Conservation (phyloP, 768 basidiomycete genomes). For the Calvatia gigantea region DNA sequence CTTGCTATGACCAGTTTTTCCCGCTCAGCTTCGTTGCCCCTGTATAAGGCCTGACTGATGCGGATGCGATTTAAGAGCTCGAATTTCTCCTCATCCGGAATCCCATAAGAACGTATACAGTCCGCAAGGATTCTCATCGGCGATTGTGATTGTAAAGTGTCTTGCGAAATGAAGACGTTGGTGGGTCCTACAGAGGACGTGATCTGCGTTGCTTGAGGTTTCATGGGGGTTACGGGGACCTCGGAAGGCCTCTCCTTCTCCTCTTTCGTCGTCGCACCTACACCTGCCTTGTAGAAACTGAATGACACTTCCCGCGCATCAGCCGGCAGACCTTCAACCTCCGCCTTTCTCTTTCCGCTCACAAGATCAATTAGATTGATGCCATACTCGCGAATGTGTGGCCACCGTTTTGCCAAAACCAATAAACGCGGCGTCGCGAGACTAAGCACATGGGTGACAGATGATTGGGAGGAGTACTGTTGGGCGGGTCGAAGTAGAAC, state of each 20-base stretch:
- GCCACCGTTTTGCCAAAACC: conserved; percentile 83
- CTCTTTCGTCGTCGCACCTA: conserved; percentile 33
- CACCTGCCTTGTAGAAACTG: conserved; percentile 71
- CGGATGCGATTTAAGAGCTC: conserved; percentile 87
- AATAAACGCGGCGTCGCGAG: conserved; percentile 79
- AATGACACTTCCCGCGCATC: conserved; percentile 81
- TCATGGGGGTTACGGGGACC: conserved; percentile 45
- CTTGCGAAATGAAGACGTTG: conserved; percentile 59
- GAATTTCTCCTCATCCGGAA: conserved; percentile 83
- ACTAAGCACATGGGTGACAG: conserved; percentile 78
- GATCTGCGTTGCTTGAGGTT: conserved; percentile 29
- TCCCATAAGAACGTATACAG: conserved; percentile 56
- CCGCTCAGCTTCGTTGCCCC: conserved; percentile 56
- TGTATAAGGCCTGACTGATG: conserved; percentile 64
- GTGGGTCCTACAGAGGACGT: conserved; percentile 46
- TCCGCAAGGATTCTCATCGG: conserved; percentile 80
- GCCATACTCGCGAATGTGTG: conserved; percentile 76
- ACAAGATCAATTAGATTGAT: conserved; percentile 74
- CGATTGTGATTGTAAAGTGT: conserved; percentile 54
- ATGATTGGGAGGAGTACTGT: conserved; percentile 87
- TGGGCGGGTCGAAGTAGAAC: conserved; percentile 90
- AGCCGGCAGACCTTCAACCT: conserved; percentile 59
- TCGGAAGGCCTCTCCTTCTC: conserved; percentile 41
- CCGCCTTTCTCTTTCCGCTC: conserved; percentile 44
- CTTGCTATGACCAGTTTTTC: conserved; percentile 80